Conservation (phyloP, 2,329 filamentous ascomycete species). For the Leptographium wingfieldii region DNA sequence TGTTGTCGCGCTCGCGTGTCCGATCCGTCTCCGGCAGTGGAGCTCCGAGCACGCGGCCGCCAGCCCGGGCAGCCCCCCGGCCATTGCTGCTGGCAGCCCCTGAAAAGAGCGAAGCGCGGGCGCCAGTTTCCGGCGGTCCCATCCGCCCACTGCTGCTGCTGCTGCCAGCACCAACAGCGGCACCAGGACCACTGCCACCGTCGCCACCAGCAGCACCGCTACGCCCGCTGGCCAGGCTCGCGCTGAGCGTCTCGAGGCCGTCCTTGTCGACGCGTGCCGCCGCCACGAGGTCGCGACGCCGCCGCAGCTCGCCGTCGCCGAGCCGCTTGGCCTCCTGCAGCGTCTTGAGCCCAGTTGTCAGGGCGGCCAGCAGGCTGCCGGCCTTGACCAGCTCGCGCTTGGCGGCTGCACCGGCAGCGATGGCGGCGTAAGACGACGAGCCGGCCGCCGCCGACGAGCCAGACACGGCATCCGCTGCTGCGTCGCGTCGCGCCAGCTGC, state of each 20-base stretch:
- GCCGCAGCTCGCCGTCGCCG: constrained; percentile 62
- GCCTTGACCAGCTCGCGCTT: constrained; percentile 62
- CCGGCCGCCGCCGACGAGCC: constrained; percentile 4
- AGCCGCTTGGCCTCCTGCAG: constrained; percentile 43
- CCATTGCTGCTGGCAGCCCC: constrained; percentile 15
- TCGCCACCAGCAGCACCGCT: constrained; percentile 15
- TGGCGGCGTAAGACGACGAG: not conserved
- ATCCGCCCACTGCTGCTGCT: constrained; percentile 18
- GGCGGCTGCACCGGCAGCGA: constrained; percentile 58
- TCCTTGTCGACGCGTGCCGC: constrained; percentile 62
- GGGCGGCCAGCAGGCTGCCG: constrained; percentile 46
- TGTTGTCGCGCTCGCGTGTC: constrained; percentile 65
- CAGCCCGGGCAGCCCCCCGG: constrained; percentile 18
- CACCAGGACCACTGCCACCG: not conserved
- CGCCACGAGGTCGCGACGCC: constrained; percentile 57
- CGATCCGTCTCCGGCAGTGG: constrained; percentile 63
- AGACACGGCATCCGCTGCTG: constrained; percentile 32
- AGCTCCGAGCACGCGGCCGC: constrained; percentile 58
- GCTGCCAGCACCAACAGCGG: constrained; percentile 26
- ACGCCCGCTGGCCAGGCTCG: constrained; percentile 34
- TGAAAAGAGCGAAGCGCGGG: constrained; percentile 38
- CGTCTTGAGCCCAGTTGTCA: constrained; percentile 51
- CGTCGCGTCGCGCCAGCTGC: constrained; percentile 56
- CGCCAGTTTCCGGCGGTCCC: constrained; percentile 32
- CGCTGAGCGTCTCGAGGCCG: constrained; percentile 59